These are phyloP conservation scores for Populus euphratica DNA, from an alignment of 345 rosid species.

Conservation along the genomic window DNA sequence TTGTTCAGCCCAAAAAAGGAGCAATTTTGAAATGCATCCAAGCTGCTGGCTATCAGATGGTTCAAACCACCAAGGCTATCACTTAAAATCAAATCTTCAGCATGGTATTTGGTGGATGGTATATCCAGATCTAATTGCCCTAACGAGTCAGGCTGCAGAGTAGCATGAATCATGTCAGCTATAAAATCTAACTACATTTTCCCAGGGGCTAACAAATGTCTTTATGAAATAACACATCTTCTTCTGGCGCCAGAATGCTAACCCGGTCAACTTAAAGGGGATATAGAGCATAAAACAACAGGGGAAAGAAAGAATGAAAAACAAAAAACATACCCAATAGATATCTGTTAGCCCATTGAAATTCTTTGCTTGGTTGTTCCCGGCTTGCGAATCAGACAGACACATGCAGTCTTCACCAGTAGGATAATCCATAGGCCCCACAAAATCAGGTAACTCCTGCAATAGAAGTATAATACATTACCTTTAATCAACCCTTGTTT, in stretches of 20 bases:
- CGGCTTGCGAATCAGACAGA: slow-evolving; percentile 31
- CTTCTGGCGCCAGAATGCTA: background rate
- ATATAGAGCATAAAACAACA: background rate
- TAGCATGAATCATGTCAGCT: slow-evolving; percentile 13
- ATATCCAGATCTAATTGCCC: slow-evolving; percentile 76
- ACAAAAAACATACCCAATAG: slow-evolving; percentile 59
- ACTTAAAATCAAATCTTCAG: slow-evolving; percentile 60
- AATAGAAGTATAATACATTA: background rate
- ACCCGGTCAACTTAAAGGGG: background rate
- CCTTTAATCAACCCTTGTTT: slow-evolving; percentile 3
- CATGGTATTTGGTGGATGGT: slow-evolving; percentile 58
- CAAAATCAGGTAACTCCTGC: slow-evolving; percentile 44
- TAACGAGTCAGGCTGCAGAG: slow-evolving; percentile 80
- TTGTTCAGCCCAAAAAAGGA: slow-evolving; percentile 28
- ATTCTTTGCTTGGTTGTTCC: slow-evolving; percentile 46
- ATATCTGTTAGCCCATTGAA: slow-evolving; percentile 61
- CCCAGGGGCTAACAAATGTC: background rate
- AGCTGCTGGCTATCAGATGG: slow-evolving; percentile 87
- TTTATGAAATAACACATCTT: background rate
- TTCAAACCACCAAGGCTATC: slow-evolving; percentile 84
- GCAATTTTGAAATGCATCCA: slow-evolving; percentile 83
- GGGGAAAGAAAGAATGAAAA: background rate
- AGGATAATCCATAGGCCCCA: slow-evolving; percentile 30
- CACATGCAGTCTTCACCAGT: slow-evolving; percentile 38
- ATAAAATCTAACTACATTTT: background rate